These are phyloP conservation scores for Phialocephala subalpina DNA, from an alignment of 2,329 filamentous ascomycete genomes.

Conservation along the genomic window DNA sequence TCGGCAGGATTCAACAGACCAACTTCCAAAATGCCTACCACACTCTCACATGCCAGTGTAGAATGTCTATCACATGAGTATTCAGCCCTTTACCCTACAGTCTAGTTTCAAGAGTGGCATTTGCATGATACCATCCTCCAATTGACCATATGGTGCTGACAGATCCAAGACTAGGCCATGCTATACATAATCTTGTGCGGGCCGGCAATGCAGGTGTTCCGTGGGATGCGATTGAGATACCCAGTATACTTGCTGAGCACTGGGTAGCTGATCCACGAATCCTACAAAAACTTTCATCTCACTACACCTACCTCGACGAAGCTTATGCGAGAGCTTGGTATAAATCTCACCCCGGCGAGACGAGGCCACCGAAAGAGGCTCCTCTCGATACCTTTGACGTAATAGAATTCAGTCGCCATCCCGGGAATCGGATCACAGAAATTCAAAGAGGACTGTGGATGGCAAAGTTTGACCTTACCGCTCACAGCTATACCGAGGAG, in stretches of 20 bases:
- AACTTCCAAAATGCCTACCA: neutral
- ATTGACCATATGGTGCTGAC: neutral
- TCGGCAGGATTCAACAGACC: neutral
- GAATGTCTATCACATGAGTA: neutral
- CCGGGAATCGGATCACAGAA: neutral
- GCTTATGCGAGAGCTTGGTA: neutral
- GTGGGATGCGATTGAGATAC: conserved; percentile 12
- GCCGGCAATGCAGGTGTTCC: neutral
- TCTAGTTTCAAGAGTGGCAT: no score
- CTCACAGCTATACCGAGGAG: conserved; percentile 12
- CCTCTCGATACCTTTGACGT: neutral
- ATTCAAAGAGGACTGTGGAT: neutral
- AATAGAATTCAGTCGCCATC: neutral
- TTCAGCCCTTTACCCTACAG: no score
- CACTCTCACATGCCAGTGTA: neutral
- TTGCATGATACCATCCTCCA: neutral
- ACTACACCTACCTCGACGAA: conserved; percentile 4
- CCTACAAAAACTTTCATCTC: conserved; percentile 9
- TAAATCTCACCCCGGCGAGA: neutral
- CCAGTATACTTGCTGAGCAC: neutral
- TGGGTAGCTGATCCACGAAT: neutral
- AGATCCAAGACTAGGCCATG: neutral
- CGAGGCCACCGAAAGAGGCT: neutral
- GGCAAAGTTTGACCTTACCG: conserved; percentile 8
- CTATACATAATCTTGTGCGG: neutral